Evolutionary conservation across 805 yeast genomes (phyloP).

Genomic region (Saccharomycopsis javanensis): DNA sequence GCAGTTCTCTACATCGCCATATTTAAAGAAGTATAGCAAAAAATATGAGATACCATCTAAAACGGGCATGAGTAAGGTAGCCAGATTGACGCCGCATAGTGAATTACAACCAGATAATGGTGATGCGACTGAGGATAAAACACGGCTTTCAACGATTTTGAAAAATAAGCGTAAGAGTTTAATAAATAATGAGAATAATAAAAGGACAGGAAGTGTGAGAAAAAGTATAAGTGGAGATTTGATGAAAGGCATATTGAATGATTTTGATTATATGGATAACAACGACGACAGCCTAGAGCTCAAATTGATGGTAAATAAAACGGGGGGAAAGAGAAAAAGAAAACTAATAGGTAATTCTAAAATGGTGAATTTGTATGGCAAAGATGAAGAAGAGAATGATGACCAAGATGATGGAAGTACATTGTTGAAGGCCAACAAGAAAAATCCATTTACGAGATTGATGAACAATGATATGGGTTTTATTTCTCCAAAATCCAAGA

Average conservation of each 20-base stretch:
- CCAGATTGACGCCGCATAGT: background rate
- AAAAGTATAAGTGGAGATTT: background rate
- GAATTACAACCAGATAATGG: background rate
- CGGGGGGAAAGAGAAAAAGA: background rate
- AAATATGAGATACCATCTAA: background rate
- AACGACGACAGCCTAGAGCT: background rate
- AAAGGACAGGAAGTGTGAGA: background rate
- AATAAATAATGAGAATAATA: background rate
- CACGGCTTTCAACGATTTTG: background rate
- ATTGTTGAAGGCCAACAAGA: background rate
- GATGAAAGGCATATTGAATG: background rate
- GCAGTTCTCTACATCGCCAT: slow-evolving; percentile 15
- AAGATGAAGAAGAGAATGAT: background rate
- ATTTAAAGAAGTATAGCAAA: slow-evolving; percentile 4
- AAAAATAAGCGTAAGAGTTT: background rate
- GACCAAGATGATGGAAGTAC: background rate
- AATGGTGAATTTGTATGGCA: background rate
- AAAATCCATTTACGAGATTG: background rate
- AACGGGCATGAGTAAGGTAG: background rate
- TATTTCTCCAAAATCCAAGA: background rate
- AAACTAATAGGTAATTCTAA: background rate
- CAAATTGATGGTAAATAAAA: background rate
- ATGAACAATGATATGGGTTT: background rate
- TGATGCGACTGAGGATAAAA: background rate
- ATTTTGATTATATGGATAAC: background rate